Base-by-base conservation (phyloP, 2,329 filamentous ascomycete genomes). In the Stemphylium lycopersici region DNA sequence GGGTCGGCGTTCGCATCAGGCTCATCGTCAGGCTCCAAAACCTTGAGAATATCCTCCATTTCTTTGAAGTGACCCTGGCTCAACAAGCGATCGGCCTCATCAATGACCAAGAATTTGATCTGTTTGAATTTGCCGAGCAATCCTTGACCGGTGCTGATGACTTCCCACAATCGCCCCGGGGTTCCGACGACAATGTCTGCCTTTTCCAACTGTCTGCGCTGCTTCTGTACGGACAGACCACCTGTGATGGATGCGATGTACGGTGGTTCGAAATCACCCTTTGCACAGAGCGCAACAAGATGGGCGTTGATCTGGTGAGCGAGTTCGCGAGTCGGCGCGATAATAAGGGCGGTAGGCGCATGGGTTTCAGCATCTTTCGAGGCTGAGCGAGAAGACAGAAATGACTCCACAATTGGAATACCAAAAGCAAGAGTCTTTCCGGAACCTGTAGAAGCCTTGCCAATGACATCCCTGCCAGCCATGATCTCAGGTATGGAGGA, bases 51-150 rank as follows among this genome's bases (percentile, higher is more conserved):
- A 52, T 96, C 89, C 62, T 93, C 89, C 4, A 93, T 87, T 73
- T 99, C 95, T 74, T 97, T 93, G 78, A 96, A 99, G 70, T 97
- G 90, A 0, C 95, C 95, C 62, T 96, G 90, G 47, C 91, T 95
- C 57, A 99, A 83, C 15, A 99, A 81, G 47, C 95, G 84, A 78
- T 99, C 95, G 0, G 95, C 95, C 75, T 99, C 95, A 66, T 99
- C 95, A 1, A 99, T 83, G 0, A 98, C 91, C 2, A 99, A 79
- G 71, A 93, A 98, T 44, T 84, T 82, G 42, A 96, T 88, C 44
- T 84, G 77, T 69, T 87, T 88, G 66, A 99, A 87, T 2, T 86
- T 84, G 2, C 80, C 78, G 52, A 93, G 83, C 18, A 96, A 76
- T 5, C 87, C 86, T 10, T 84, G 83, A 39, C 89, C 90, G 1